Evolutionary conservation across 140 eudicot genomes (phyloP).

Genomic region (Bidens hawaiensis): DNA sequence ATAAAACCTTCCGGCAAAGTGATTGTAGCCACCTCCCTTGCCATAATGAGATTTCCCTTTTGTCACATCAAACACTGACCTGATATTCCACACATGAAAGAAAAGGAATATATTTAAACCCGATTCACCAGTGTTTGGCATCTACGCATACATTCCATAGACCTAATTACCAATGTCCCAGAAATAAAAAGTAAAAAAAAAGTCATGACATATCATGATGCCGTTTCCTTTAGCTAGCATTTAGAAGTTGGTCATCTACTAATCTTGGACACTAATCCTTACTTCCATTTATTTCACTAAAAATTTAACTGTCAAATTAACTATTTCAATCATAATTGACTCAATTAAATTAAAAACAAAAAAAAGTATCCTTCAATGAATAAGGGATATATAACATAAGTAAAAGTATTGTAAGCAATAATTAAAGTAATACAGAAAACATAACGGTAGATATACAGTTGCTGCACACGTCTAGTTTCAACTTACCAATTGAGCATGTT

Average conservation of each 20-base stretch:
- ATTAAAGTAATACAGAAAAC: not conserved
- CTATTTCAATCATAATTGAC: not conserved
- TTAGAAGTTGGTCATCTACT: not conserved
- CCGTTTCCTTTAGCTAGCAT: not conserved
- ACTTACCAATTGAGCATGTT: constrained; percentile 8
- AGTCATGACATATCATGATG: not conserved
- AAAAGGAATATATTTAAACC: not conserved
- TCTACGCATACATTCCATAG: not conserved
- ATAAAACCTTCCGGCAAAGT: constrained; percentile 82
- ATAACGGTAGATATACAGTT: not conserved
- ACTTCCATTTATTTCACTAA: not conserved
- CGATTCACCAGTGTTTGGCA: not conserved
- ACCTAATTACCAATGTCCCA: not conserved
- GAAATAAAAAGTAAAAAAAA: not conserved
- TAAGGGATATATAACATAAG: too few relatives aligned
- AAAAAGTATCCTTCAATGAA: not conserved
- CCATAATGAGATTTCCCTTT: constrained; percentile 94
- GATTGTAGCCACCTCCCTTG: constrained; percentile 83
- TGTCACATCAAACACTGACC: constrained; percentile 94
- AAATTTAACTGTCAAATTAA: not conserved
- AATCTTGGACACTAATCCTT: not conserved
- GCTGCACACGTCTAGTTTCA: not conserved
- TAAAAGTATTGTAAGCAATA: too few relatives aligned
- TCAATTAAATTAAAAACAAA: not conserved
- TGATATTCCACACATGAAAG: constrained; percentile 16